Evolutionary conservation across 441 rosid species (phyloP), one percentile per base, ranked within the genome.

Genomic region (Populus hybrid): DNA sequence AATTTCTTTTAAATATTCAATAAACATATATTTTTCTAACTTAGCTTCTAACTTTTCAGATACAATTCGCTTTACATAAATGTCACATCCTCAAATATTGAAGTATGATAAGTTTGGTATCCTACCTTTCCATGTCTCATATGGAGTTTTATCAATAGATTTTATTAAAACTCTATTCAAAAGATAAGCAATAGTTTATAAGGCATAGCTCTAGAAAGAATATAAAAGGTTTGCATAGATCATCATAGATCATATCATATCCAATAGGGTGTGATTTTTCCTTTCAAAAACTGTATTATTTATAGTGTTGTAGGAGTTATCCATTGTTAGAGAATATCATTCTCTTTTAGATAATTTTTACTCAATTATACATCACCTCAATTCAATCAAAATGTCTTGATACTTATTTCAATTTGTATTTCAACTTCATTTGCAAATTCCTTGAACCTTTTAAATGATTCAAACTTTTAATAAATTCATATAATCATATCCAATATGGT

Each of bases 91-190:
- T 28, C 3, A 42, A 36, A 40, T 68, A 9, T 67, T 76, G 10
- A 67, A 2, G 4, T 23, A 32, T 6, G 9, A 67, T 4, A 76
- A 30, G 0, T 38, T 16, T 9, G 11, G 23, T 4, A 32, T 28
- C 1, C 46, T 59, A 35, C 68, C 36, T 36, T 42, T 67, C 8
- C 70, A 72, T 11, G 68, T 76, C 73, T 76, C 30, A 66, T 76
- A 76, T 72, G 35, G 67, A 20, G 6, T 34, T 30, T 70, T 71
- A 1, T 63, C 20, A 54, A 77, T 24, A 4, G 20, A 57, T 32
- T 70, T 71, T 4, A 12, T 30, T 21, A 28, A 2, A 71, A 30
- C 3, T 9, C 35, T 70, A 18, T 76, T 77, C 7, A 77, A 1
- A 14, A 24, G 65, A 12, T 65, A 57, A 20, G 10, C 21, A 50